phyloP scores from a whole-genome alignment of 2,329 filamentous ascomycete species.

The Verticillium isaacii region DNA sequence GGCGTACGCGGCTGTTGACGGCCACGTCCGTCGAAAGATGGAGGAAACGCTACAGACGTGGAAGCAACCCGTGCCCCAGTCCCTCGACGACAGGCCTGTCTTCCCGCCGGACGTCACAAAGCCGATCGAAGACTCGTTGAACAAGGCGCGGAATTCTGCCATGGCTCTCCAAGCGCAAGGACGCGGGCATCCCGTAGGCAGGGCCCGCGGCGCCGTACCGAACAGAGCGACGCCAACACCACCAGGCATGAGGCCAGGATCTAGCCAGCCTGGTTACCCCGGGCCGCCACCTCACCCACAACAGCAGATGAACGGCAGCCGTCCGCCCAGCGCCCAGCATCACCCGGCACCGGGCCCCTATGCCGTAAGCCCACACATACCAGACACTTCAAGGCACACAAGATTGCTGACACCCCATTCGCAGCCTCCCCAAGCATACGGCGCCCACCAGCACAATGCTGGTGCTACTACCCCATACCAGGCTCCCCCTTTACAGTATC shows the following conservation, averaged over 20 bases:
- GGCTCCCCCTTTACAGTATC: neutral
- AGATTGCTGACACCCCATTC: neutral
- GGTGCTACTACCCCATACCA: neutral
- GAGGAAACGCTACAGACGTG: conserved; percentile 97
- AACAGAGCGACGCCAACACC: conserved; percentile 74
- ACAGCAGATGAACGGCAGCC: conserved; percentile 22
- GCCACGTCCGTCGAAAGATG: conserved; percentile 78
- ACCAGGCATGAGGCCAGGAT: conserved; percentile 42
- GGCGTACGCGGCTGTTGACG: conserved; percentile 85
- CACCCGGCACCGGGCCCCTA: conserved; percentile 3
- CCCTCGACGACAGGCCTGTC: conserved; percentile 86
- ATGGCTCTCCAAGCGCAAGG: conserved; percentile 44
- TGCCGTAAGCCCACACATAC: neutral
- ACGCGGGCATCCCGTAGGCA: conserved; percentile 3
- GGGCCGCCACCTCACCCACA: conserved; percentile 30
- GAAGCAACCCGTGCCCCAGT: conserved; percentile 95
- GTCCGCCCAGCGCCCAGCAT: conserved; percentile 13
- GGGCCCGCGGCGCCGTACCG: conserved; percentile 32
- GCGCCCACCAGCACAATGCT: neutral
- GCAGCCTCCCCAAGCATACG: neutral
- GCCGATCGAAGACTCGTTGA: conserved; percentile 89
- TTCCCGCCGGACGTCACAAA: conserved; percentile 83
- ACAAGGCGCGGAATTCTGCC: conserved; percentile 67
- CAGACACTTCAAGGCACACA: neutral
- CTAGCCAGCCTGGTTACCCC: conserved; percentile 25